These are phyloP conservation scores for Blepharisma stoltei DNA, from an alignment of 73 alveolate species.

Conservation along the genomic window DNA sequence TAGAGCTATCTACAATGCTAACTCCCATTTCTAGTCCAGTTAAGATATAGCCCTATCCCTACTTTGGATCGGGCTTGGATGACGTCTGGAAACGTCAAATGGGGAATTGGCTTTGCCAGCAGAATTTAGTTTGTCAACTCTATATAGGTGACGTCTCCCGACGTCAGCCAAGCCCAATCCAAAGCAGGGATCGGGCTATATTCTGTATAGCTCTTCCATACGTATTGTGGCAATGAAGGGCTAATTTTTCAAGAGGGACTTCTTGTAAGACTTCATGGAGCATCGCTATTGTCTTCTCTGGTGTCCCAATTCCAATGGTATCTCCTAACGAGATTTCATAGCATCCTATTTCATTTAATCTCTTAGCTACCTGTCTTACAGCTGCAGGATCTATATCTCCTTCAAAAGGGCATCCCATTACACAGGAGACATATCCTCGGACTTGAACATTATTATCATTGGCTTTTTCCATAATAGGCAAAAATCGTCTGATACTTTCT, in stretches of 20 bases:
- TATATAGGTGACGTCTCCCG: too few relatives aligned
- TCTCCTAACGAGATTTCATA: slow-evolving; percentile 93
- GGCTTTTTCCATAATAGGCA: slow-evolving; percentile 68
- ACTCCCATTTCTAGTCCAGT: slow-evolving; percentile 86
- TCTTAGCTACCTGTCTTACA: slow-evolving; percentile 54
- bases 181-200: too few relatives aligned
- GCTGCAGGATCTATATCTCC: slow-evolving; percentile 77
- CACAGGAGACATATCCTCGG: slow-evolving; percentile 90
- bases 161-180: too few relatives aligned
- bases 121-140: too few relatives aligned
- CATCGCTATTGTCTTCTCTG: slow-evolving; percentile 64
- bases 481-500: slow-evolving; percentile 78
- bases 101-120: too few relatives aligned
- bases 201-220: slow-evolving; percentile 80
- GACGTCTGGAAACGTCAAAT: too few relatives aligned
- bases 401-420: slow-evolving; percentile 91
- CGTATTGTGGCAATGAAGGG: slow-evolving; percentile 91
- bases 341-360: slow-evolving; percentile 76
- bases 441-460: slow-evolving; percentile 56
- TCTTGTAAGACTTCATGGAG: slow-evolving; percentile 44
- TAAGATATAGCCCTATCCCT: too few relatives aligned
- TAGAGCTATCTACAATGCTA: slow-evolving; percentile 80
- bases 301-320: slow-evolving; percentile 91
- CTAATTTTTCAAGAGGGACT: slow-evolving; percentile 39
- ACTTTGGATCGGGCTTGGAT: too few relatives aligned